phyloP scores from a whole-genome alignment of 352 stramenopile genomes.

The Phytophthora pistaciae region DNA sequence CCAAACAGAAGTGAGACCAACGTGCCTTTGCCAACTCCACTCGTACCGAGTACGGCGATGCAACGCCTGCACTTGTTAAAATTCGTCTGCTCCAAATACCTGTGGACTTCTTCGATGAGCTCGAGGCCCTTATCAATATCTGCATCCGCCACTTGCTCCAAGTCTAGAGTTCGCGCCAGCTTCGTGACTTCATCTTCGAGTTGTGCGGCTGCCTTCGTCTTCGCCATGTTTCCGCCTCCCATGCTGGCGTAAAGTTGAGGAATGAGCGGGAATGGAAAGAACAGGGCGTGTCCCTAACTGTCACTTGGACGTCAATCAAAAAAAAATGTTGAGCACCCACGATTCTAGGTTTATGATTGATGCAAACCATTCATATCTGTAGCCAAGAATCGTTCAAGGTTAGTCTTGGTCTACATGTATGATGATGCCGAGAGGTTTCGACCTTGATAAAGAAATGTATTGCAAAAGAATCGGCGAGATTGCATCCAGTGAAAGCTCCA shows the following conservation, averaged over 20 bases:
- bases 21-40: constrained; percentile 15
- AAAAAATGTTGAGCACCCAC: too few species aligned
- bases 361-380: too few species aligned
- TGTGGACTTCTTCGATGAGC: constrained; percentile 16
- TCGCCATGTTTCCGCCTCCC: not conserved
- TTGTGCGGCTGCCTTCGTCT: not conserved
- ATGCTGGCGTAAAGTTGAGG: not conserved
- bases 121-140: constrained; percentile 14
- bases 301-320: not conserved
- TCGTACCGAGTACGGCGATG: constrained; percentile 3
- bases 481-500: not conserved
- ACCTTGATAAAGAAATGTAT: not conserved
- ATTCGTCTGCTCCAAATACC: constrained; percentile 4
- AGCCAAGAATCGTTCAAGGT: not conserved
- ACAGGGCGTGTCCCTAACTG: not conserved
- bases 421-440: not conserved
- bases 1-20: constrained; percentile 15
- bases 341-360: too few species aligned
- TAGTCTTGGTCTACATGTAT: not conserved
- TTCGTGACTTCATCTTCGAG: not conserved
- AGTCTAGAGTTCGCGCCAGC: constrained; percentile 2
- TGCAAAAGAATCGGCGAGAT: not conserved
- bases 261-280: not conserved
- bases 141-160: not conserved
- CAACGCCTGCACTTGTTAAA: not conserved